phyloP scores from a whole-genome alignment of 1,284 basidiomycete genomes.

The Apiotrichum gracile region DNA sequence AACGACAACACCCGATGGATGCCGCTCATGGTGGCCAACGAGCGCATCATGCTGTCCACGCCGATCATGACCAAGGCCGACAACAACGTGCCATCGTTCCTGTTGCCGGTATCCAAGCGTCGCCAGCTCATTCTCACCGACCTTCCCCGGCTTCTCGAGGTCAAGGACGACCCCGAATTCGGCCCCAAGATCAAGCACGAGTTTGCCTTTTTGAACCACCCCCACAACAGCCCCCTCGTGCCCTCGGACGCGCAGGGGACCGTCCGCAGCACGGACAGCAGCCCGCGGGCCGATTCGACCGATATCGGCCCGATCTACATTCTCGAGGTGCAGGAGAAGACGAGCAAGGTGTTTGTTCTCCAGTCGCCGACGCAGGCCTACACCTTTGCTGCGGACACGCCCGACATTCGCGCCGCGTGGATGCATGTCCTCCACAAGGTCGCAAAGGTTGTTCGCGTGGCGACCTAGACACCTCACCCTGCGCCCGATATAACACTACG shows the following conservation, averaged over 20 bases:
- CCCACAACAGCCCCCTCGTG: background rate
- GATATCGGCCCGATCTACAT: conserved; percentile 21
- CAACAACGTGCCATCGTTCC: conserved; percentile 36
- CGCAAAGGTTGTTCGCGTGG: background rate
- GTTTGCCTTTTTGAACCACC: conserved; percentile 14
- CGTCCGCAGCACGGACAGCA: background rate
- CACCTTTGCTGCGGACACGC: conserved; percentile 28
- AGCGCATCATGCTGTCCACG: conserved; percentile 43
- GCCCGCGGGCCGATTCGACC: background rate
- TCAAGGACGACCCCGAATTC: conserved; percentile 46
- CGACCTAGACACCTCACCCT: no score
- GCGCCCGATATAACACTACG: no score
- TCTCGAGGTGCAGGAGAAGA: conserved; percentile 36
- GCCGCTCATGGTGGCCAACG: conserved; percentile 39
- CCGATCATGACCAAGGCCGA: conserved; percentile 42
- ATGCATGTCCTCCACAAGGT: conserved; percentile 22
- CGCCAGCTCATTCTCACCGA: conserved; percentile 51
- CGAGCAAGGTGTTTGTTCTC: conserved; percentile 36
- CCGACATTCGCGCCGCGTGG: conserved; percentile 36
- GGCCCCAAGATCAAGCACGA: conserved; percentile 17
- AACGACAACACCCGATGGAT: conserved; percentile 18
- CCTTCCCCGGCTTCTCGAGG: conserved; percentile 51
- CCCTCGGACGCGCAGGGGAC: background rate
- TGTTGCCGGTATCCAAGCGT: conserved; percentile 44
- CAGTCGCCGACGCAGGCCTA: conserved; percentile 29